These are phyloP conservation scores for Pseudogymnoascus sp. DNA, from an alignment of 2,329 filamentous ascomycete genomes.

Conservation along the genomic window DNA sequence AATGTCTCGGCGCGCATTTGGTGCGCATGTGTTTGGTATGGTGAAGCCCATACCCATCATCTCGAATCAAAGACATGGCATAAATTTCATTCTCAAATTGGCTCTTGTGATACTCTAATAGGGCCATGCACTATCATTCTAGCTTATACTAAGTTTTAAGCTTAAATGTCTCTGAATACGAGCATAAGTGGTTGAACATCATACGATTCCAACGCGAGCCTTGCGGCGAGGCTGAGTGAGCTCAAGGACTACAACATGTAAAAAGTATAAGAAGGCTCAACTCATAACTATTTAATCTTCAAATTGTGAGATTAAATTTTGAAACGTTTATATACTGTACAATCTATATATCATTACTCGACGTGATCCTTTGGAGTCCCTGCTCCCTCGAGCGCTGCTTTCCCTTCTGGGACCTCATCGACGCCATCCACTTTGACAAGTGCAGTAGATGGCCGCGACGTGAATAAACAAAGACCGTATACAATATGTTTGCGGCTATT, in stretches of 20 bases:
- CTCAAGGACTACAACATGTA: background rate
- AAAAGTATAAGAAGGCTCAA: no score
- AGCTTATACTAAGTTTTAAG: background rate
- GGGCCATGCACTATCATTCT: background rate
- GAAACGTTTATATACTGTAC: background rate
- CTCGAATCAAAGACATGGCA: background rate
- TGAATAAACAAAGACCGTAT: slow-evolving; percentile 44
- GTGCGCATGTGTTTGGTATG: background rate
- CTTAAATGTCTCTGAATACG: background rate
- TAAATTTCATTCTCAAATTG: background rate
- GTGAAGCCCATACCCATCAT: background rate
- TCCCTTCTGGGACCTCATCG: slow-evolving; percentile 15
- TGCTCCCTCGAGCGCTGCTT: background rate
- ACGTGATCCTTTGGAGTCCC: background rate
- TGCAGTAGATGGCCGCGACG: slow-evolving; percentile 51
- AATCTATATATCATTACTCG: background rate
- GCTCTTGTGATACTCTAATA: background rate
- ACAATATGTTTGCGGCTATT: slow-evolving; percentile 40
- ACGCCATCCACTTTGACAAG: slow-evolving; percentile 18
- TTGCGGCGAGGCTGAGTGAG: background rate
- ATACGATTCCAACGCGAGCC: background rate
- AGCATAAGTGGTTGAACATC: background rate
- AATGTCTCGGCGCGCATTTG: background rate
- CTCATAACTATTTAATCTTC: no score
- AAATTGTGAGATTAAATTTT: no score